Evolutionary conservation across 495 filamentous ascomycete genomes (phyloP).

Genomic region (Delitschia confertaspora): DNA sequence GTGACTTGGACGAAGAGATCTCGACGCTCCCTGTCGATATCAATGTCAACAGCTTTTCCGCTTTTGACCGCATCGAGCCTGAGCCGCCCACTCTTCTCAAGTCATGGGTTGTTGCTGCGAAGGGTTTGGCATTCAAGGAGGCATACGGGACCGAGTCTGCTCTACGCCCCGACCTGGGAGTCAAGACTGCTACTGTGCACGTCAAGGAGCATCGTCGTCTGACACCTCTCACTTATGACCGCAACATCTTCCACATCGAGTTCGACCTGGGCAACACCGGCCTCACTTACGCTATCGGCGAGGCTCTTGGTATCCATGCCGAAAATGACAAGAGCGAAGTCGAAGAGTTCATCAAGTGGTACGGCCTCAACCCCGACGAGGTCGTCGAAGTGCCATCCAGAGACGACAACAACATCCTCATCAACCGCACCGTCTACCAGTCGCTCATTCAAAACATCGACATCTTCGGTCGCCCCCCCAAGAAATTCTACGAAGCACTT

Average conservation of each 20-base stretch:
- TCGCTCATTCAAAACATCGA: slow-evolving; percentile 88
- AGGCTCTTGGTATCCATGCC: slow-evolving; percentile 93
- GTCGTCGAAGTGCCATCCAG: slow-evolving; percentile 85
- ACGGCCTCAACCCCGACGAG: slow-evolving; percentile 70
- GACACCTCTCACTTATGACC: slow-evolving; percentile 81
- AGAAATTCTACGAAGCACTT: slow-evolving; percentile 91
- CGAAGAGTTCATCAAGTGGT: slow-evolving; percentile 75
- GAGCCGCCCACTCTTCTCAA: slow-evolving; percentile 59
- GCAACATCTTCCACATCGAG: slow-evolving; percentile 99
- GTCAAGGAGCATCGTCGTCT: slow-evolving; percentile 93
- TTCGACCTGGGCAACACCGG: slow-evolving; percentile 88
- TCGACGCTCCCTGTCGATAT: slow-evolving; percentile 48
- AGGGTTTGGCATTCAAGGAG: slow-evolving; percentile 88
- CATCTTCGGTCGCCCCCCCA: slow-evolving; percentile 92
- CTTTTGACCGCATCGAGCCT: slow-evolving; percentile 67
- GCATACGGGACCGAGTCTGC: slow-evolving; percentile 65
- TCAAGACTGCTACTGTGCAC: slow-evolving; percentile 77
- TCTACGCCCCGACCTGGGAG: slow-evolving; percentile 74
- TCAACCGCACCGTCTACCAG: slow-evolving; percentile 91
- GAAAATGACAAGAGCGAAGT: slow-evolving; percentile 81
- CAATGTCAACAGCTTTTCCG: slow-evolving; percentile 66
- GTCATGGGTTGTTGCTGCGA: slow-evolving; percentile 72
- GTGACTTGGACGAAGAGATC: slow-evolving; percentile 51
- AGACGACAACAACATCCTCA: slow-evolving; percentile 65
- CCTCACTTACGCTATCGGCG: slow-evolving; percentile 91